Percentiles rank a stretch among this genome's conserved stretches.
Evolutionary conservation across 306 rosid species (phyloP).

Genomic region (Lathyrus sativus): DNA sequence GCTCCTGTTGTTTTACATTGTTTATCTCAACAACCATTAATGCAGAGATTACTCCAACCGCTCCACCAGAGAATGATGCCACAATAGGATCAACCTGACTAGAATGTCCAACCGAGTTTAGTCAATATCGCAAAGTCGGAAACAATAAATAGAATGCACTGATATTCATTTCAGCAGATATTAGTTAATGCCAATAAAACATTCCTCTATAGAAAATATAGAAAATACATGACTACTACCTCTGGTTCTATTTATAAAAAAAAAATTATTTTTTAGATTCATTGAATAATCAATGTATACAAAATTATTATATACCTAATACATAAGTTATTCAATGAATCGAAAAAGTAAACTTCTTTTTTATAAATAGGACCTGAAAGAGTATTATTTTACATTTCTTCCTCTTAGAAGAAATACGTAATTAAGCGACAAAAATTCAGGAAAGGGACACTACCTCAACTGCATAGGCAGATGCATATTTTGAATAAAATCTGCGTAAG

Average conservation of each 20-base stretch:
- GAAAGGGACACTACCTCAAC: conserved; percentile 69
- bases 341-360: too few relatives aligned
- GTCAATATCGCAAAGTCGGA: conserved; percentile 31
- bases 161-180: too few relatives aligned
- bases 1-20: conserved; percentile 94
- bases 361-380: too few relatives aligned
- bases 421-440: conserved; percentile 2
- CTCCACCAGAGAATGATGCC: conserved; percentile 98
- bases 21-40: conserved; percentile 96
- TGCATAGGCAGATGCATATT: conserved; percentile 90
- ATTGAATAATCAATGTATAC: too few relatives aligned
- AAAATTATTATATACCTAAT: too few relatives aligned
- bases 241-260: too few relatives aligned
- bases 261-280: too few relatives aligned
- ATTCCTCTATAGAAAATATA: too few relatives aligned
- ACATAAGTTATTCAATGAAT: too few relatives aligned
- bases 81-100: conserved; percentile 99
- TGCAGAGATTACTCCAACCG: conserved; percentile 95
- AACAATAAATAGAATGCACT: conserved; percentile 14
- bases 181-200: too few relatives aligned
- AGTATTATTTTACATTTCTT: neutral
- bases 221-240: too few relatives aligned
- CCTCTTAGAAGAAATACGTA: neutral
- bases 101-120: conserved; percentile 39
- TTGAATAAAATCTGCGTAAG: conserved; percentile 81